Base-by-base conservation (phyloP, 768 basidiomycete species). In the Tulasnella sp. region DNA sequence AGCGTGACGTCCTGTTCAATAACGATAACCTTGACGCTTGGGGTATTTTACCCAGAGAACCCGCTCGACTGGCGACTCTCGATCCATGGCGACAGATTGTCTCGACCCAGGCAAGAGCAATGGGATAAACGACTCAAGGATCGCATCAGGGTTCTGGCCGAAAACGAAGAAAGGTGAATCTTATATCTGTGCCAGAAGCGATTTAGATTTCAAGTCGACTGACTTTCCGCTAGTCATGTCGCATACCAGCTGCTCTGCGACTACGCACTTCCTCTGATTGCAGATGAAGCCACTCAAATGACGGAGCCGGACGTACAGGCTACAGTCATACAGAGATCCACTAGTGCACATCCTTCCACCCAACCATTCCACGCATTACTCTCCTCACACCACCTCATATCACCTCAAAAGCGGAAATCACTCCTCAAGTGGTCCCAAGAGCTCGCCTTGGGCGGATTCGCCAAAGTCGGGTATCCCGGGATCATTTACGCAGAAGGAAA, bases 401-500 rank as follows among this genome's bases (percentile, higher is more conserved):
- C 91, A 67, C 82, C 87, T 29, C 82, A 84, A 76, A 89, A 90
- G 80, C 83, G 89, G 69, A 83, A 86, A 40, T 82, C 84, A 73
- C 80, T 88, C 36, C 83, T 85, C 73, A 80, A 82, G 40, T 88
- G 88, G 85, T 83, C 87, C 5, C 1, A 77, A 78, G 0, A 81
- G 83, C 16, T 81, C 84, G 7, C 83, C 3, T 75, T 91, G 14
- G 75, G 80, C 1, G 90, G 91, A 0, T 92, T 91, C 77, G 87
- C 89, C 0, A 92, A 91, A 79, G 83, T 89, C 9, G 90, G 90
- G 0, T 85, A 91, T 78, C 90, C 90, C 14, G 90, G 90, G 4
- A 82, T 90, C 62, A 89, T 92, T 59, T 92, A 90, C 71, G 87
- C 84, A n/a, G 82, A 87, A 77, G 90, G 90, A 8, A 75, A 75